phyloP scores from a whole-genome alignment of 129 eudicot genomes.

The Arctium minus region DNA sequence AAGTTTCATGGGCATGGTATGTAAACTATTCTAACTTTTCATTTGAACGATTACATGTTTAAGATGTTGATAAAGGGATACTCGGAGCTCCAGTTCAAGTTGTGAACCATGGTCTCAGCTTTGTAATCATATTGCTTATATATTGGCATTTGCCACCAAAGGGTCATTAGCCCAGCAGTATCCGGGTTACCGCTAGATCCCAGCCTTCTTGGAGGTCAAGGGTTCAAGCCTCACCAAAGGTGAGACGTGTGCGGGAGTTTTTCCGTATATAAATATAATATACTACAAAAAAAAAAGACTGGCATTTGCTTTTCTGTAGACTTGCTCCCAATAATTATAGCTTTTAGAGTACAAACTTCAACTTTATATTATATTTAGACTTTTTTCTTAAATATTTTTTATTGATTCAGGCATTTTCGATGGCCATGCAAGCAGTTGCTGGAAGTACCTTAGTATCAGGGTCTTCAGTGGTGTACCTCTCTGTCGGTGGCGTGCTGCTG shows the following conservation, averaged over 20 bases:
- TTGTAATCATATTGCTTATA: background rate
- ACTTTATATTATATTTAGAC: background rate
- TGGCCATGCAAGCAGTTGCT: constrained; percentile 67
- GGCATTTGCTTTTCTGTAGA: background rate
- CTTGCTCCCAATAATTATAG: no score
- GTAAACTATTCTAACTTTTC: constrained; percentile 1
- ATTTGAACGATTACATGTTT: background rate
- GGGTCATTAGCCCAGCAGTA: background rate
- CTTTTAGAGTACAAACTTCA: background rate
- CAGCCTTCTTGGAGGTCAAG: background rate
- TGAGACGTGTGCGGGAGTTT: background rate
- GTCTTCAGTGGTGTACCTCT: constrained; percentile 53
- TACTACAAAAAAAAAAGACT: background rate
- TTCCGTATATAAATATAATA: background rate
- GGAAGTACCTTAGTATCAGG: constrained; percentile 46
- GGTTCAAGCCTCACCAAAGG: no score
- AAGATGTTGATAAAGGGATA: background rate
- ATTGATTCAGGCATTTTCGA: constrained; percentile 62
- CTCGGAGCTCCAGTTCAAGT: background rate
- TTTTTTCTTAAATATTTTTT: background rate
- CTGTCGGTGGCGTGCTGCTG: constrained; percentile 85
- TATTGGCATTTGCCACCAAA: background rate
- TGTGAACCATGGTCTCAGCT: background rate
- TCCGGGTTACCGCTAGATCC: background rate
- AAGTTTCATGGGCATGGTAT: constrained; percentile 88